phyloP scores from a whole-genome alignment of 1,284 basidiomycete species.

The Ustilago trichophora region DNA sequence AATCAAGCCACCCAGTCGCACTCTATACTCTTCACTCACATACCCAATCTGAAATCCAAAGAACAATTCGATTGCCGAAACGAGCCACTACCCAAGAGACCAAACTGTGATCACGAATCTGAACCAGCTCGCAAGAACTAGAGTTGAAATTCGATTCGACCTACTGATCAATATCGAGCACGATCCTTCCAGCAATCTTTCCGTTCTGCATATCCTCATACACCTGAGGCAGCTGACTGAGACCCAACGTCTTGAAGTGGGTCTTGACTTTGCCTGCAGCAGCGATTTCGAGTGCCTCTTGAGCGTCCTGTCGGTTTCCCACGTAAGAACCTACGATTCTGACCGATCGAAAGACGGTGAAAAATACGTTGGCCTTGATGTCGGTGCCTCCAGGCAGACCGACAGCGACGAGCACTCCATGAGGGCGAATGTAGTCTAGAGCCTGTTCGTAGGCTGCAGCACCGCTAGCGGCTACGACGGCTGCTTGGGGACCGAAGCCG shows the following conservation, averaged over 20 bases:
- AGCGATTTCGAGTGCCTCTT: slow-evolving; percentile 75
- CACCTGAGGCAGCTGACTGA: slow-evolving; percentile 71
- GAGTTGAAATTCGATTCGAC: neutral
- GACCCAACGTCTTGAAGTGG: slow-evolving; percentile 70
- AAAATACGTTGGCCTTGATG: slow-evolving; percentile 78
- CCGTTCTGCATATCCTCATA: slow-evolving; percentile 73
- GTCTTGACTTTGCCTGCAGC: slow-evolving; percentile 76
- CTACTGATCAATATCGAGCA: slow-evolving; percentile 70
- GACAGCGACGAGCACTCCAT: slow-evolving; percentile 77
- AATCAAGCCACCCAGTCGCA: no score
- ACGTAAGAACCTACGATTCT: slow-evolving; percentile 80
- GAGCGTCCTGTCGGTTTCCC: slow-evolving; percentile 68
- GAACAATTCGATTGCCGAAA: neutral
- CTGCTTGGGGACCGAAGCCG: slow-evolving; percentile 78
- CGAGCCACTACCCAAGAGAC: no score
- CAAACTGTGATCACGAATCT: no score
- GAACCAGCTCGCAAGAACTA: neutral
- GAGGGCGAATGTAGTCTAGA: slow-evolving; percentile 72
- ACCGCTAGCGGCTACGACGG: slow-evolving; percentile 65
- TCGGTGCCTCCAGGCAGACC: slow-evolving; percentile 75
- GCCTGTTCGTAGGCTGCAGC: slow-evolving; percentile 76
- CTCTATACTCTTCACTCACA: no score
- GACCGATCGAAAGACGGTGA: slow-evolving; percentile 71
- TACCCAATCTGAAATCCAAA: slow-evolving; percentile 17
- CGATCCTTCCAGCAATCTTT: slow-evolving; percentile 73